phyloP scores from a whole-genome alignment of 176 grass and related monocot species.

The Zoysia pacifica region DNA sequence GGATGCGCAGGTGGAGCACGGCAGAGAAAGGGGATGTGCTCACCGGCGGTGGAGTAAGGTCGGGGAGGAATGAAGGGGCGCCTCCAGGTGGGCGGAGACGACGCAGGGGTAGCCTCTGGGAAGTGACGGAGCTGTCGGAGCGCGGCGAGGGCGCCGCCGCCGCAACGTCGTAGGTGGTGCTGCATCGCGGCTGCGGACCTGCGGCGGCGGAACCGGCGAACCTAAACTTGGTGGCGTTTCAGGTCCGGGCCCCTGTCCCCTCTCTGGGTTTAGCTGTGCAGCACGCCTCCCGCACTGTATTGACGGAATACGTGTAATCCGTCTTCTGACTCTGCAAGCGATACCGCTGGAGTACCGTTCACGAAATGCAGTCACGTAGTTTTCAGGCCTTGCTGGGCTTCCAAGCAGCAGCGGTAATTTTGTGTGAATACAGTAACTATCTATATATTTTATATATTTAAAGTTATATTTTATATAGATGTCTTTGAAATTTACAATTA shows the following conservation, averaged over 20 bases:
- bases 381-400: too few relatives aligned
- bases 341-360: accelerated
- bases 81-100: slow-evolving; percentile 1
- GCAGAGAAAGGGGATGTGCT: slow-evolving; percentile 20
- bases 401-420: neutral
- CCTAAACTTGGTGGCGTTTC: slow-evolving; percentile 4
- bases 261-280: neutral
- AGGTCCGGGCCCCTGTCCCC: neutral
- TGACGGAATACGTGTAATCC: accelerated
- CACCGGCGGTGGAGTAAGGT: slow-evolving; percentile 39
- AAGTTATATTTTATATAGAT: neutral
- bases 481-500: slow-evolving; percentile 19
- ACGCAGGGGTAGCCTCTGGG: neutral
- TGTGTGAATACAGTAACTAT: neutral
- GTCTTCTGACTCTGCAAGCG: neutral
- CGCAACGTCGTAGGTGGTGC: slow-evolving; percentile 41
- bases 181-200: slow-evolving; percentile 41
- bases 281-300: neutral
- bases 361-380: neutral
- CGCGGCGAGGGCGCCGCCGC: slow-evolving; percentile 33
- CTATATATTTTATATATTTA: slow-evolving; percentile 23
- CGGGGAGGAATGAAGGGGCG: neutral
- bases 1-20: neutral
- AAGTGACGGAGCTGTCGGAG: slow-evolving; percentile 18
- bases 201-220: slow-evolving; percentile 30